Base-by-base conservation (phyloP, 23 red algal species). In the Gracilaria domingensis region DNA sequence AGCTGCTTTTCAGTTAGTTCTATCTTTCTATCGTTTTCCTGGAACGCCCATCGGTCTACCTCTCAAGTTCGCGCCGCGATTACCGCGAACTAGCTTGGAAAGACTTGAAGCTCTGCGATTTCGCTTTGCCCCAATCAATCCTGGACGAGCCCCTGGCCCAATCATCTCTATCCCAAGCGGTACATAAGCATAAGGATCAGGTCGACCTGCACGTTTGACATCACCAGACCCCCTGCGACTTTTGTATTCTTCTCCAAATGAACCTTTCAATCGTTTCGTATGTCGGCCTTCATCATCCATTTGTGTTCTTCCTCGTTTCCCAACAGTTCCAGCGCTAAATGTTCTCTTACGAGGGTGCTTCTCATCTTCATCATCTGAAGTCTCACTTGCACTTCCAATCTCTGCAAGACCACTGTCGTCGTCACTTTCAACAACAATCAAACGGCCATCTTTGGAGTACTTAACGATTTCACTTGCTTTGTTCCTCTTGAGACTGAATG, bases 181-280 rank as follows among this genome's bases (percentile, higher is more conserved):
- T 29, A 96, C 66, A 61, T 96, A 96, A 23, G 94, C 94, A 47
- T 80, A 96, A 30, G 94, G 94, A 84, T 96, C 94, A 21, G 94
- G 86, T 11, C 79, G 48, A 44, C 84, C 83, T 2, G 81, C 48
- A 17, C 94, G 81, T 65, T 91, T 90, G 16, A 96, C 87, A 39
- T 96, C 94, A 51, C 94, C 94, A 35, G 79, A 30, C 16, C 58
- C 94, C 25, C 88, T 67, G 18, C 67, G 64, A 21, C 70, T 73
- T 36, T 75, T 48, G 56, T 93, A 96, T 48, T 91, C 88, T 6
- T 80, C 94, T 18, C 94, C 94, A 79, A 87, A 82, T 42, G 84
- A 88, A 29, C 92, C 92, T 35, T 81, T 87, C 83, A 73, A 35
- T 48, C 66, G 80, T 65, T 94, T 94, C 8, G 54, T 33, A n/a